Base-by-base conservation (phyloP, 331 rosid species). In the Quercus lobata region DNA sequence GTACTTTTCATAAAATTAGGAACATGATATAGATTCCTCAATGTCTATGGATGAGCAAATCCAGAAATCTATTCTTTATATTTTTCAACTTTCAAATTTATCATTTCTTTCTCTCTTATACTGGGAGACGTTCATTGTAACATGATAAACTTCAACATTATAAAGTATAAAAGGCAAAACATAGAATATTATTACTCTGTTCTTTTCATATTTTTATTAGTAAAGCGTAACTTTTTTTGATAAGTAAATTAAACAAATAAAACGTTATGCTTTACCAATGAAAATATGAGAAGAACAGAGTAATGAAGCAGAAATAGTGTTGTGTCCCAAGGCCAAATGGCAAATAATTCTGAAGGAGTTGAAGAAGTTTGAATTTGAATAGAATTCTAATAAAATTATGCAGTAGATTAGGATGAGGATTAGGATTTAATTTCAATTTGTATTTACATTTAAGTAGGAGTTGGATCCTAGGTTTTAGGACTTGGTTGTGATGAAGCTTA, bases 301-400 rank as follows among this genome's bases (percentile, higher is more conserved):
- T 27, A 60, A 57, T 49, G 5, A 63, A 75, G 62, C 27, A 65
- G 71, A 62, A 65, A 63, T 74, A 75, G 71, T 66, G 29, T 27
- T 27, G 29, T 27, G 29, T 0, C 29, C 29, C 29, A 27, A 27
- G 29, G 29, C 29, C 29, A 27, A 27, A 27, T 27, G 29, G 29
- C 3, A 27, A 27, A 27, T 27, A 27, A 27, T 27, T 27, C 29
- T 27, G 29, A 27, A 27, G 29, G 0, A 27, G 29, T 27, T 27
- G 29, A 27, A 27, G 29, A 27, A 0, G 29, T 27, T 27, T 27
- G 29, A 27, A 27, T 27, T 27, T 27, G 29, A 27, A 27, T 27
- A 27, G 29, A 27, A 27, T 27, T 27, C 29, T 27, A 27, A 27
- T 27, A 27, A 27, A 27, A 27, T 27, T 27, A 27, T 27, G 29